These are phyloP conservation scores for Tetragonia tetragonoides DNA, from an alignment of 148 eudicot genomes.

Conservation along the genomic window DNA sequence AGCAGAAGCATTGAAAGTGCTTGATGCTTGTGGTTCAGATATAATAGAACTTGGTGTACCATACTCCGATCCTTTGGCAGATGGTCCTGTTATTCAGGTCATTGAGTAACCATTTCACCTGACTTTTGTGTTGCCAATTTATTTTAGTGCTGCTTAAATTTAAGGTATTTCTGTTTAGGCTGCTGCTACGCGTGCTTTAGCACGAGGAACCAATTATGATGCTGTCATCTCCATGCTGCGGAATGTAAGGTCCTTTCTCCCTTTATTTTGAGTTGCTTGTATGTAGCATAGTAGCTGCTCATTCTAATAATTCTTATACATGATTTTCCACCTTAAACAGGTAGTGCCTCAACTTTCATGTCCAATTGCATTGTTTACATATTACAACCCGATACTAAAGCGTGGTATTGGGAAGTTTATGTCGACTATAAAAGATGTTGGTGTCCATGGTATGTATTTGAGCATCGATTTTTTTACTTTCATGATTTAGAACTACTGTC, in stretches of 20 bases:
- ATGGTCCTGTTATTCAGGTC: constrained; percentile 98
- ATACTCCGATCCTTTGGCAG: constrained; percentile 93
- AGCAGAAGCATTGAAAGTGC: constrained; percentile 77
- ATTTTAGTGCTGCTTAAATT: not conserved
- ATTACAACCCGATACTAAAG: constrained; percentile 91
- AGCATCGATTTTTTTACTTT: constrained; percentile 11
- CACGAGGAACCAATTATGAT: constrained; percentile 73
- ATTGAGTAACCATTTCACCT: not conserved
- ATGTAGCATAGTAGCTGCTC: not conserved
- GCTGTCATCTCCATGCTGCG: constrained; percentile 69
- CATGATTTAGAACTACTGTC: not conserved
- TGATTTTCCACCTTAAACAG: constrained; percentile 33
- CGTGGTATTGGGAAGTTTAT: constrained; percentile 81
- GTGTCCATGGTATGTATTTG: constrained; percentile 69
- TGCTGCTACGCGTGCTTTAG: constrained; percentile 90
- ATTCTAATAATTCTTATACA: constrained; percentile 8
- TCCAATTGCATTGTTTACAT: constrained; percentile 82
- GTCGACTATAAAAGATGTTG: constrained; percentile 72
- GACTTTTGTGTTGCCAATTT: not conserved
- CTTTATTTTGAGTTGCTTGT: not conserved
- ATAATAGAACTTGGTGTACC: constrained; percentile 92
- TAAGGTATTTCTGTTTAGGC: constrained; percentile 45
- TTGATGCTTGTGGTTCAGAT: constrained; percentile 85
- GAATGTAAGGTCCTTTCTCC: constrained; percentile 39
- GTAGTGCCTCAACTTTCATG: constrained; percentile 82